A percentile compares a stretch with the other conserved stretches of the same genome.
These are phyloP conservation scores for Scenedesmus sp. DNA, from an alignment of 163 green algal genomes.

Conservation along the genomic window DNA sequence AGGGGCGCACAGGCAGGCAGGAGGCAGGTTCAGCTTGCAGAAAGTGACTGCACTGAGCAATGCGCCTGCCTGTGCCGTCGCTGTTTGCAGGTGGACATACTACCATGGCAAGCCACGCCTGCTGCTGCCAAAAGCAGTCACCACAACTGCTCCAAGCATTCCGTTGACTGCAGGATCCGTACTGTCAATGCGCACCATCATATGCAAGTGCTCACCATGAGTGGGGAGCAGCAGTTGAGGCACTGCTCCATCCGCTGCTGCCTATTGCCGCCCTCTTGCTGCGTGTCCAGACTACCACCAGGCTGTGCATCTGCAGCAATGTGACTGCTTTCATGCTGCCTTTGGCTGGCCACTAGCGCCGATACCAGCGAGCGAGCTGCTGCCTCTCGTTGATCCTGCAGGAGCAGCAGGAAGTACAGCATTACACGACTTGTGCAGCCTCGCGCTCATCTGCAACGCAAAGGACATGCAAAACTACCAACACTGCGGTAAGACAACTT, in stretches of 20 bases:
- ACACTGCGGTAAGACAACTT: not conserved
- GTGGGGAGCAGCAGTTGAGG: constrained; percentile 69
- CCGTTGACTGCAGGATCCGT: not conserved
- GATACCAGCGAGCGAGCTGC: constrained; percentile 28
- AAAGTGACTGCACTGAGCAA: not conserved
- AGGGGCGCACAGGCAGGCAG: not conserved
- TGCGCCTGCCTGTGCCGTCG: not conserved
- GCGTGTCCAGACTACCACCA: constrained; percentile 26
- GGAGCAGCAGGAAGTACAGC: not conserved
- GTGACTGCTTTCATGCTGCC: not conserved
- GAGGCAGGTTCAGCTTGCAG: not conserved
- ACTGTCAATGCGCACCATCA: not conserved
- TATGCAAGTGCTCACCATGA: constrained; percentile 57
- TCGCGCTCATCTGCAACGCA: not conserved
- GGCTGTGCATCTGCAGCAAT: not conserved
- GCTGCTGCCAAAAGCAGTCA: not conserved
- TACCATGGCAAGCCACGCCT: not conserved
- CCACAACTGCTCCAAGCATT: not conserved
- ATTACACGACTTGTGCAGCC: not conserved
- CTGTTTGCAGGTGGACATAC: not conserved
- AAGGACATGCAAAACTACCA: not conserved
- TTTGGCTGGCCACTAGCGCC: constrained; percentile 41
- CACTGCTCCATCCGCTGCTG: constrained; percentile 55
- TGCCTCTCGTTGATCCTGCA: constrained; percentile 24
- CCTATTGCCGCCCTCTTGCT: constrained; percentile 24